These are phyloP conservation scores for Scheffersomyces parashehatae DNA, from an alignment of 1,139 yeast genomes.

Conservation along the genomic window DNA sequence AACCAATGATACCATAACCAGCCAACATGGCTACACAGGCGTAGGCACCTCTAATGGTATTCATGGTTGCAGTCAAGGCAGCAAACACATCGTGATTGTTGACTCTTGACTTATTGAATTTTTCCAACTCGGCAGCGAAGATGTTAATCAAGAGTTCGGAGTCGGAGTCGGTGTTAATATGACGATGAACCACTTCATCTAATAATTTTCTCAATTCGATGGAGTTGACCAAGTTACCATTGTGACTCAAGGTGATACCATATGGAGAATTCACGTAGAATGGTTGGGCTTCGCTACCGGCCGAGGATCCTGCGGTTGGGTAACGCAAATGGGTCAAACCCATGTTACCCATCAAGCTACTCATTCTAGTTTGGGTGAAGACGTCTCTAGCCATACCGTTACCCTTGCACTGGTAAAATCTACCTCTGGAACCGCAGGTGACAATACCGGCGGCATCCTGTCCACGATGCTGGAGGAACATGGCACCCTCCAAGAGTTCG, in stretches of 20 bases:
- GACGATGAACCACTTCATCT: slow-evolving; percentile 95
- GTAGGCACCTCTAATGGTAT: slow-evolving; percentile 87
- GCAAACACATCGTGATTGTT: slow-evolving; percentile 85
- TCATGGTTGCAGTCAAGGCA: slow-evolving; percentile 82
- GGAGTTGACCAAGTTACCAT: slow-evolving; percentile 92
- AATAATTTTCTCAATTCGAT: slow-evolving; percentile 71
- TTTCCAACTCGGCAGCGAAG: slow-evolving; percentile 89
- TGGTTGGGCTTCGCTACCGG: slow-evolving; percentile 98
- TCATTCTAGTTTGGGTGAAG: slow-evolving; percentile 79
- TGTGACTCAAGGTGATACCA: slow-evolving; percentile 87
- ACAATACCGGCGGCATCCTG: slow-evolving; percentile 99
- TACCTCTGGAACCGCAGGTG: slow-evolving; percentile 91
- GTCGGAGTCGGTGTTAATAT: slow-evolving; percentile 95
- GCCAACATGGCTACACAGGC: slow-evolving; percentile 96
- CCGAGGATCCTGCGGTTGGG: slow-evolving; percentile 98
- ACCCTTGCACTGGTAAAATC: slow-evolving; percentile 96
- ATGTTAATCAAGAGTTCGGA: slow-evolving; percentile 86
- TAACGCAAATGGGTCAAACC: slow-evolving; percentile 94
- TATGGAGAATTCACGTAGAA: slow-evolving; percentile 97
- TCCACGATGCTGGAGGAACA: slow-evolving; percentile 95
- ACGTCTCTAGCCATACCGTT: slow-evolving; percentile 99
- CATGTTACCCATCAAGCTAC: slow-evolving; percentile 85
- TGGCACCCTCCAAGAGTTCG: slow-evolving; percentile 89
- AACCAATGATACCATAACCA: slow-evolving; percentile 93
- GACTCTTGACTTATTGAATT: slow-evolving; percentile 90